These are phyloP conservation scores for Marchantia paleacea DNA, from an alignment of 225 moss, liverwort and hornwort genomes.

Conservation along the genomic window DNA sequence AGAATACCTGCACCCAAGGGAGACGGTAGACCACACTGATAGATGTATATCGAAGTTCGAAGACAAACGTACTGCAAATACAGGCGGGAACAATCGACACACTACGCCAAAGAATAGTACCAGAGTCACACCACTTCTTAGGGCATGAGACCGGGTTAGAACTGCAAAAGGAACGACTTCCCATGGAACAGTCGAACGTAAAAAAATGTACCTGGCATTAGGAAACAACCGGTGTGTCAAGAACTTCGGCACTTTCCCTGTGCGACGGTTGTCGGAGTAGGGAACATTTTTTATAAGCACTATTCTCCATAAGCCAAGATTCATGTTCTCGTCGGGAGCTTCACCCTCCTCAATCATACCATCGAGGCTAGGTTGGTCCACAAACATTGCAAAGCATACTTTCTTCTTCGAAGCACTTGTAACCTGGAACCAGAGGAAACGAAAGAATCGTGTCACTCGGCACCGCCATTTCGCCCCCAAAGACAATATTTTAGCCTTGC, in stretches of 20 bases:
- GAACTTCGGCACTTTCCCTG: conserved; percentile 94
- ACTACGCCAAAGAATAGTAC: not conserved
- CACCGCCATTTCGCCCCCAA: not conserved
- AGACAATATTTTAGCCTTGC: not conserved
- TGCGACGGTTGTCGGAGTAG: conserved; percentile 73
- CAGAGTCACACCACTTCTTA: not conserved
- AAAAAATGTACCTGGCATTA: conserved; percentile 59
- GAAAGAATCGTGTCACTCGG: not conserved
- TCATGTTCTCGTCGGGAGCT: conserved; percentile 57
- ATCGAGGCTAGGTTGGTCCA: conserved; percentile 83
- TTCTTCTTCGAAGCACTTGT: conserved; percentile 66
- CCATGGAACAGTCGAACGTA: not conserved
- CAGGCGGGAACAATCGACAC: not conserved
- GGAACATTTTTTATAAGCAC: conserved; percentile 71
- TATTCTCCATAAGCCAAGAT: conserved; percentile 79
- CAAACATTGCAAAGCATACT: conserved; percentile 96
- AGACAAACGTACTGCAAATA: not conserved
- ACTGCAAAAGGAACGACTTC: not conserved
- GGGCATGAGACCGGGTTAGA: not conserved
- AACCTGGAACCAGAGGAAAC: conserved; percentile 48
- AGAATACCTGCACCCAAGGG: conserved; percentile 55
- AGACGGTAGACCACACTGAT: not conserved
- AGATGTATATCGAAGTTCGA: not conserved
- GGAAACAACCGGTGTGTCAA: conserved; percentile 89
- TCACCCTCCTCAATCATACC: conserved; percentile 65